phyloP scores from a whole-genome alignment of 495 filamentous ascomycete species.

The Oleoguttula mirabilis region DNA sequence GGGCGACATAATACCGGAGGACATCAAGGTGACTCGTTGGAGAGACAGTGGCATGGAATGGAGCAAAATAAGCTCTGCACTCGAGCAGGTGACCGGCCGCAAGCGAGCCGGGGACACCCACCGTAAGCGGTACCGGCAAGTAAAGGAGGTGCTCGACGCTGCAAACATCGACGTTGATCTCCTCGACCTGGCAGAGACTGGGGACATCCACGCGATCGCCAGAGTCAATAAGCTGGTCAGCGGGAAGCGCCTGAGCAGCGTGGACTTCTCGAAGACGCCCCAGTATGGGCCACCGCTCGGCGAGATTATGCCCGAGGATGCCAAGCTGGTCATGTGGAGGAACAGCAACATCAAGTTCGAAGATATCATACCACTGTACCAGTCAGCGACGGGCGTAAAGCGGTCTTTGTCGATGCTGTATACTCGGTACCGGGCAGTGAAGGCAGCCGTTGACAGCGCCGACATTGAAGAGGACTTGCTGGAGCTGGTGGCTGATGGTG shows the following conservation, averaged over 20 bases:
- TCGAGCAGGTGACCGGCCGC: neutral
- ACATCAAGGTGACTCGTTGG: neutral
- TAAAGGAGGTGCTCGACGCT: neutral
- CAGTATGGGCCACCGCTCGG: no score
- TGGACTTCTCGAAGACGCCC: no score
- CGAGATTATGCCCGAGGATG: constrained; percentile 5
- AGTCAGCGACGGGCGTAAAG: neutral
- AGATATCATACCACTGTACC: neutral
- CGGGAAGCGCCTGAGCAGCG: no score
- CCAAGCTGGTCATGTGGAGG: neutral
- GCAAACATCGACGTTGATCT: neutral
- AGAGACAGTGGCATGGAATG: neutral
- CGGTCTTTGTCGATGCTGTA: neutral
- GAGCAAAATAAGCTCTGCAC: neutral
- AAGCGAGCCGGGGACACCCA: neutral
- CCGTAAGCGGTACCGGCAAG: neutral
- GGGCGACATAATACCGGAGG: neutral
- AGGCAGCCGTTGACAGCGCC: neutral
- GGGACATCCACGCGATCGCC: neutral
- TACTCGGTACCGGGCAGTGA: neutral
- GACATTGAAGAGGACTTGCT: neutral
- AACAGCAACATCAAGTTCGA: neutral
- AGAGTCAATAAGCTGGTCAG: neutral
- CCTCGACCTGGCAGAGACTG: neutral
- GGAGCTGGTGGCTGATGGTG: neutral